Percentiles rank a stretch among this genome's conserved stretches.
phyloP scores from a whole-genome alignment of 1,284 basidiomycete species.

The Ustilago cynodontis region DNA sequence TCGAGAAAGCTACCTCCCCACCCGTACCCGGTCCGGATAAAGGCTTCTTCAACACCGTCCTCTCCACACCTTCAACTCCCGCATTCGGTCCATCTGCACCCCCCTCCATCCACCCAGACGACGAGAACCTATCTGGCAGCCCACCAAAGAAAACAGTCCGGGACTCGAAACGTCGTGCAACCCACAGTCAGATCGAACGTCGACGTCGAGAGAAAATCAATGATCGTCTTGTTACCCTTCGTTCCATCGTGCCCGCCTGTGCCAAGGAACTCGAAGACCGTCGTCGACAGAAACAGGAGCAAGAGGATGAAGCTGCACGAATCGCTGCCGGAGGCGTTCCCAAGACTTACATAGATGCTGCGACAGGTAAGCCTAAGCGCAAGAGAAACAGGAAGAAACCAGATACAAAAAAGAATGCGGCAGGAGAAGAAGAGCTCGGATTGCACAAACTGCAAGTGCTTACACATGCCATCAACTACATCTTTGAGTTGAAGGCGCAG shows the following conservation, averaged over 20 bases:
- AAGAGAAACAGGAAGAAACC: constrained; percentile 58
- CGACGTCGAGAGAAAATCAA: constrained; percentile 69
- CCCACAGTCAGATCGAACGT: constrained; percentile 67
- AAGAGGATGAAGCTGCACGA: constrained; percentile 52
- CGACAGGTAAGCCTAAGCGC: constrained; percentile 58
- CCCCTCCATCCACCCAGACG: neutral
- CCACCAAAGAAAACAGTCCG: constrained; percentile 47
- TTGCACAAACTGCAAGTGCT: constrained; percentile 65
- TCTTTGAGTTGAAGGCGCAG: constrained; percentile 59
- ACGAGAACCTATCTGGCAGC: neutral
- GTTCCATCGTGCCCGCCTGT: constrained; percentile 65
- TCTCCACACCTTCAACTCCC: constrained; percentile 24
- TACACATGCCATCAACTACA: constrained; percentile 65
- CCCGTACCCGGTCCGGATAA: constrained; percentile 28
- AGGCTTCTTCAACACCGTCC: constrained; percentile 53
- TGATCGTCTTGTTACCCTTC: constrained; percentile 66
- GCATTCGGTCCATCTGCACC: constrained; percentile 17
- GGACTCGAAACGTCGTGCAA: constrained; percentile 60
- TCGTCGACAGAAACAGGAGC: constrained; percentile 48
- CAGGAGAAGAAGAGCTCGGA: constrained; percentile 57
- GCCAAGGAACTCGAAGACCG: constrained; percentile 58
- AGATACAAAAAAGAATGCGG: constrained; percentile 28
- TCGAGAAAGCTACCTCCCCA: constrained; percentile 36
- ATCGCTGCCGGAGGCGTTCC: constrained; percentile 49
- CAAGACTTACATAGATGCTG: constrained; percentile 50